Conservation (phyloP, 2,329 filamentous ascomycete species). For the Ophiostoma pallidulum region DNA sequence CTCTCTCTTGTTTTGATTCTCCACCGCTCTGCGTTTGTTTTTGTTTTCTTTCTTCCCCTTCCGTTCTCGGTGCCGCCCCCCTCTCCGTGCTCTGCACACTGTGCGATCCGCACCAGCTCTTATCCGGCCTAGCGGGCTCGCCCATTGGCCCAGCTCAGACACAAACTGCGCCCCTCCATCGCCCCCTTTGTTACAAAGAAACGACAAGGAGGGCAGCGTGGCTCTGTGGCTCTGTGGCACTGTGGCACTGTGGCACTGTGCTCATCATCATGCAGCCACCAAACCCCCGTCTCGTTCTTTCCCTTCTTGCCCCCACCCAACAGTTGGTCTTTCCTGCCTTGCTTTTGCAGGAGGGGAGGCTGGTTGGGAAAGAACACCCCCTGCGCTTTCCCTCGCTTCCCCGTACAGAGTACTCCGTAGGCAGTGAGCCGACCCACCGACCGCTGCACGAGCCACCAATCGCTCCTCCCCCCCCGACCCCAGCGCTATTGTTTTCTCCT, state of each 20-base stretch:
- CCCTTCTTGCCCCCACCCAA: not conserved
- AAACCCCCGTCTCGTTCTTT: not conserved
- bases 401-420: not conserved
- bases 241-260: constrained; percentile 3
- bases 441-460: not conserved
- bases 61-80: not conserved
- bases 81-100: not conserved
- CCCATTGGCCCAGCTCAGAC: constrained; percentile 4
- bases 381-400: not conserved
- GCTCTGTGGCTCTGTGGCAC: no score
- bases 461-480: not conserved
- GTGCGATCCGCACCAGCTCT: not conserved
- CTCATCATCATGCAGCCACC: constrained; percentile 5
- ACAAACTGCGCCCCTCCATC: constrained; percentile 8
- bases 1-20: constrained; percentile 7
- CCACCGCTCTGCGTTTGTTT: not conserved
- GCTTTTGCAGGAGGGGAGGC: no score
- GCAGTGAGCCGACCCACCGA: not conserved
- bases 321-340: not conserved
- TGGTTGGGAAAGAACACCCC: no score
- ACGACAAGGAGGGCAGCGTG: not conserved
- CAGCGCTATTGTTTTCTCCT: not conserved
- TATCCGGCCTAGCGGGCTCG: constrained; percentile 3
- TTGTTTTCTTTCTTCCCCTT: constrained; percentile 9
- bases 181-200: not conserved